Evolutionary conservation across 225 moss, liverwort and hornwort genomes (phyloP).

Genomic region (Antitrichia curtipendula): DNA sequence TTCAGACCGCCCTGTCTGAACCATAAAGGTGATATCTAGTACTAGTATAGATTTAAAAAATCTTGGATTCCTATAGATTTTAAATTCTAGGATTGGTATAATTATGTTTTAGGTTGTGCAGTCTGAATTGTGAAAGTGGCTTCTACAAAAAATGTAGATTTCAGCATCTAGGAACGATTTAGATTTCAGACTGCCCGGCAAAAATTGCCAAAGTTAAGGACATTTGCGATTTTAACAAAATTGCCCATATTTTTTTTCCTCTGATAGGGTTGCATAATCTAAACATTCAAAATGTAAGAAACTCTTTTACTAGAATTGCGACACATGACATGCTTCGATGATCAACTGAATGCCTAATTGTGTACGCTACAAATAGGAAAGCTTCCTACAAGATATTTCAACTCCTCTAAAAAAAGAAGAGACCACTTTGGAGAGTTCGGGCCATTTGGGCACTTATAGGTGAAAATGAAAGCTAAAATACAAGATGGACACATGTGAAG

Average conservation of each 20-base stretch:
- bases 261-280: constrained; percentile 12
- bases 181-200: no score
- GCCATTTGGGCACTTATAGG: background rate
- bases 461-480: background rate
- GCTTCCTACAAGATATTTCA: background rate
- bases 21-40: no score
- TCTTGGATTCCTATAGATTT: no score
- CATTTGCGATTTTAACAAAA: no score
- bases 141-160: no score
- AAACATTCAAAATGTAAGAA: background rate
- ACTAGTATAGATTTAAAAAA: no score
- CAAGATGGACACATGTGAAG: background rate
- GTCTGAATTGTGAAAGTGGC: no score
- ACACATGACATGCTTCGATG: background rate
- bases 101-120: no score
- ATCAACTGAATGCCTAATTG: background rate
- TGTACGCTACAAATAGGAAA: background rate
- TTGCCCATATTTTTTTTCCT: background rate
- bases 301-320: background rate
- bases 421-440: background rate
- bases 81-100: no score
- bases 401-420: background rate
- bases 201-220: no score
- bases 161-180: no score
- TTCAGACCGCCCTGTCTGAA: no score